Evolutionary conservation across 768 basidiomycete genomes (phyloP).

Genomic region (Leccinellum luteum): DNA sequence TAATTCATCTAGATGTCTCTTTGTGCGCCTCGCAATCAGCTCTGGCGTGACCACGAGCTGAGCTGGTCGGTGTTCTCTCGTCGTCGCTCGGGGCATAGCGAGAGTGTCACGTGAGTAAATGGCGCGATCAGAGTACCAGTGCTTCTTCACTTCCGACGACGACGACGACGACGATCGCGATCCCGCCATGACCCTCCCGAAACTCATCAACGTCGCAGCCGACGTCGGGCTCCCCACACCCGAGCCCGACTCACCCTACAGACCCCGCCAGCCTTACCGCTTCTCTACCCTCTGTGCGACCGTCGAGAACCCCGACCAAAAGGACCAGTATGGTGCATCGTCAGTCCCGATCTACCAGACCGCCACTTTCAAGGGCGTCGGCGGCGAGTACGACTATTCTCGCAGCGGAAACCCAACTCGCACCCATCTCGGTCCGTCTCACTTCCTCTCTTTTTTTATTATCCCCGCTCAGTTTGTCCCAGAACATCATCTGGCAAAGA

Average conservation of each 20-base stretch:
- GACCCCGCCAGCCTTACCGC: conserved; percentile 71
- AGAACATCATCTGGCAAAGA: conserved; percentile 98
- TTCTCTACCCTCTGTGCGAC: conserved; percentile 91
- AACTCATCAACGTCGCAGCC: conserved; percentile 6
- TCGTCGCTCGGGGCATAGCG: conserved; percentile 24
- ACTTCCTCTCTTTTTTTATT: background rate
- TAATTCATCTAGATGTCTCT: conserved; percentile 78
- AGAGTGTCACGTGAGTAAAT: conserved; percentile 20
- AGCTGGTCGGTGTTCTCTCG: conserved; percentile 24
- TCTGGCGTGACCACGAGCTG: conserved; percentile 49
- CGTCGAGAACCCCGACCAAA: conserved; percentile 86
- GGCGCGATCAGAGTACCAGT: conserved; percentile 7
- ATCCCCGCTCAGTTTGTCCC: conserved; percentile 5
- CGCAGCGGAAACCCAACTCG: conserved; percentile 96
- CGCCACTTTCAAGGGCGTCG: conserved; percentile 94
- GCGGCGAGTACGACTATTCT: conserved; percentile 88
- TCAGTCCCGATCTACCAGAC: conserved; percentile 98
- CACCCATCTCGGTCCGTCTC: conserved; percentile 78
- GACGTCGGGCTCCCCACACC: conserved; percentile 70
- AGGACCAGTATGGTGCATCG: conserved; percentile 94
- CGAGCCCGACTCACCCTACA: conserved; percentile 73
- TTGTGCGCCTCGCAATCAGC: conserved; percentile 70
- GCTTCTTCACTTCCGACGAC: background rate
- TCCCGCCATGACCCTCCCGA: conserved; percentile 9
- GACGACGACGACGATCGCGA: background rate